These are phyloP conservation scores for Suillus subalutaceus DNA, from an alignment of 768 basidiomycete genomes.

Conservation along the genomic window DNA sequence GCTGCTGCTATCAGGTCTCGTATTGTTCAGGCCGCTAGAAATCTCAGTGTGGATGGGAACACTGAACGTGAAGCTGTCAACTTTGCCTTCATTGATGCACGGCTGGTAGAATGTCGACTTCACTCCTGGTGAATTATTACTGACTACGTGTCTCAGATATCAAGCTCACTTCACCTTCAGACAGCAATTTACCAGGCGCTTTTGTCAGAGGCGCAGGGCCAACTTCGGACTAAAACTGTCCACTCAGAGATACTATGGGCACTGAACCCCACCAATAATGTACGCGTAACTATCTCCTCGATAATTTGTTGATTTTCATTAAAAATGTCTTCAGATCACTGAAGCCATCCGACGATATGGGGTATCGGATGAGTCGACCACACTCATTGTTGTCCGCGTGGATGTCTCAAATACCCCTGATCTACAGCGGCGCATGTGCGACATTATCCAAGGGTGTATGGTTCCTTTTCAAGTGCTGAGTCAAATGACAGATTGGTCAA, in stretches of 20 bases:
- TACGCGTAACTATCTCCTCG: conserved; percentile 32
- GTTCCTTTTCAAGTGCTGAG: conserved; percentile 48
- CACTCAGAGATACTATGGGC: conserved; percentile 92
- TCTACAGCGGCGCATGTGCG: conserved; percentile 56
- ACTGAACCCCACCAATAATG: conserved; percentile 87
- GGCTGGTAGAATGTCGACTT: conserved; percentile 53
- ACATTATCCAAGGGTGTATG: conserved; percentile 60
- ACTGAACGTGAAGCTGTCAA: conserved; percentile 76
- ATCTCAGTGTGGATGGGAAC: conserved; percentile 63
- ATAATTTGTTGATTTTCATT: not conserved
- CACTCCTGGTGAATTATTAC: conserved; percentile 12
- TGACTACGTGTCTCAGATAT: conserved; percentile 55
- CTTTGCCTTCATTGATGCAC: conserved; percentile 89
- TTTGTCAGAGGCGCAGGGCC: conserved; percentile 60
- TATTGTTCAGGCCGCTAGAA: conserved; percentile 70
- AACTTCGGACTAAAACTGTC: conserved; percentile 79
- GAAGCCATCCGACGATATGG: conserved; percentile 89
- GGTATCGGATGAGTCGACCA: conserved; percentile 63
- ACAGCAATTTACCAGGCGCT: conserved; percentile 84
- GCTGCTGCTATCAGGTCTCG: conserved; percentile 59
- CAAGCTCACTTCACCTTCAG: conserved; percentile 77
- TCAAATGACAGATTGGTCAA: conserved; percentile 66
- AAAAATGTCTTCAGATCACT: conserved; percentile 63
- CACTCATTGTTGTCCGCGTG: conserved; percentile 76
- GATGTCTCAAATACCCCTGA: conserved; percentile 41